phyloP scores from a whole-genome alignment of 2,329 filamentous ascomycete species.

The Conoideocrella luteorostrata region DNA sequence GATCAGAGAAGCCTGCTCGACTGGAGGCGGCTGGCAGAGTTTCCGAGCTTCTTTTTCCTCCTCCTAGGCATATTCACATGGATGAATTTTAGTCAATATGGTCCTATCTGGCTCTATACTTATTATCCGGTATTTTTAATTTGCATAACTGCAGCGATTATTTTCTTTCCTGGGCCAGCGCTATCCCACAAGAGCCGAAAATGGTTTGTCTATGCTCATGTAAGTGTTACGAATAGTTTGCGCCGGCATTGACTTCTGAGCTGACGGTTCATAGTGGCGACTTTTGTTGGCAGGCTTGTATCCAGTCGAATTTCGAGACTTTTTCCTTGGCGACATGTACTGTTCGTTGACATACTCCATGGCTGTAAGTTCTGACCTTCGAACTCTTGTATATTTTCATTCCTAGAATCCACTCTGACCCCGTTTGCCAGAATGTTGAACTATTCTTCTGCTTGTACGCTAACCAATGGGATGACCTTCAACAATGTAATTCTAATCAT shows the following conservation, averaged over 20 bases:
- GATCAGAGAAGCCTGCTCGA: conserved; percentile 80
- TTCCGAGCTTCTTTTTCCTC: conserved; percentile 79
- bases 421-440: conserved; percentile 62
- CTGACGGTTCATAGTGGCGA: conserved; percentile 56
- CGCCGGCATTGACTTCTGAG: too few relatives aligned
- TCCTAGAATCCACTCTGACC: too few relatives aligned
- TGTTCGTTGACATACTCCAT: conserved; percentile 90
- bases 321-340: conserved; percentile 96
- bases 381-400: too few relatives aligned
- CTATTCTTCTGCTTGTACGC: conserved; percentile 93
- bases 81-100: conserved; percentile 76
- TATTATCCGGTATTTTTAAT: conserved; percentile 85
- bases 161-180: conserved; percentile 70
- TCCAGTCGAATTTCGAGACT: conserved; percentile 93
- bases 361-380: conserved; percentile 64
- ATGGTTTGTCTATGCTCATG: conserved; percentile 88
- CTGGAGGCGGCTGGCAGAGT: conserved; percentile 81
- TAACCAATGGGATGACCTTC: conserved; percentile 65
- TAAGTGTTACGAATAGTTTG: too few relatives aligned
- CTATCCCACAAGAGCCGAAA: conserved; percentile 70
- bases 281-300: conserved; percentile 79
- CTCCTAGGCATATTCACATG: conserved; percentile 76
- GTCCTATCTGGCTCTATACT: conserved; percentile 61
- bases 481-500: conserved; percentile 77
- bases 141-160: conserved; percentile 55